Base-by-base conservation (phyloP, 192 early-diverging fungal genomes). In the Coemansia sp. region DNA sequence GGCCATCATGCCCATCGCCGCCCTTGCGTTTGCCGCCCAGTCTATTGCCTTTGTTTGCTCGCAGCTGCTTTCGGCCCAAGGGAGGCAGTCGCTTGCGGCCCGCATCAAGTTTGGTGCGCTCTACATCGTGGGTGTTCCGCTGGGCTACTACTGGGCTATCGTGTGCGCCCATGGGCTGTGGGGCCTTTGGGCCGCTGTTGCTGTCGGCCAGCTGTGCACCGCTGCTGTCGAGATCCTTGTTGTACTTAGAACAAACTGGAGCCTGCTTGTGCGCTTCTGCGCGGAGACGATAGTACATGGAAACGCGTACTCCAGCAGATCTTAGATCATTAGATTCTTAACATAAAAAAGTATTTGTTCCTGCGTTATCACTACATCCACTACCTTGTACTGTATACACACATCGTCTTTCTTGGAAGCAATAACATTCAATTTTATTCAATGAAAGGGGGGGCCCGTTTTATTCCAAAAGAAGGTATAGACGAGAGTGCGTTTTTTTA, bases 161-260 rank as follows among this genome's bases (percentile, higher is more conserved):
- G 65, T 67, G 14, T 36, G 71, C 25, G 70, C 68, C 32, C 69
- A 74, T 63, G 89, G 88, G 1, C 71, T 92, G n/a, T 70, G 75
- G 13, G 90, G 90, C 2, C 75, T 92, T 19, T 92, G 90, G 90
- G 42, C 67, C 0, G 86, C 87, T 6, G 70, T 90, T 25, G 78
- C 78, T 2, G 63, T 64, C 4, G 78, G 73, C 25, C 78, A 81
- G 46, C 14, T 61, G 32, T 69, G 69, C 53, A 75, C 78, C 0
- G 70, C 63, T 22, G 52, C 63, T 4, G 29, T 49, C n/a, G 78
- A 81, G 42, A 32, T 52, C 9, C 8, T 55, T 3, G 66, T 72
- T 6, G 66, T 81, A 19, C 62, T 75, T 17, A 32, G 63, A 33
- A 81, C 78, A 2, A 61, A 75, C 66, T 81, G 78, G 78, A 17